phyloP scores from a whole-genome alignment of 441 rosid genomes.

The Kokia cookei region DNA sequence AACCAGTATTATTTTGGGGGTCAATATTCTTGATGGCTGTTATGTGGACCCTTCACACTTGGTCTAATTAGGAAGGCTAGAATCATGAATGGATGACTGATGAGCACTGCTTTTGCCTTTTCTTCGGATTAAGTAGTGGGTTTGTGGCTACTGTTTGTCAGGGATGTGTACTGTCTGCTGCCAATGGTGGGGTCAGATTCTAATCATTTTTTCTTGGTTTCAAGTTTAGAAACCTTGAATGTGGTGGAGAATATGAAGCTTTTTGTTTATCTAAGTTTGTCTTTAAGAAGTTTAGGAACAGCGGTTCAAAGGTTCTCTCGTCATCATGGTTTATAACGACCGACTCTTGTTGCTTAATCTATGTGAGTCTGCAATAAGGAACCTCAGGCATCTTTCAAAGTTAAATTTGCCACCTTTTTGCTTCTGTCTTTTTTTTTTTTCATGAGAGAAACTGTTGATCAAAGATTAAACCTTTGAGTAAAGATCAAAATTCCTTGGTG shows the following conservation, averaged over 20 bases:
- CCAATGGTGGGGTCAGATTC: constrained; percentile 33
- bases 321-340: background rate
- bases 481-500: background rate
- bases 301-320: constrained; percentile 1
- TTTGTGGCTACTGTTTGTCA: constrained; percentile 11
- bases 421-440: background rate
- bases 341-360: background rate
- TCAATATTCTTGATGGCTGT: constrained; percentile 7
- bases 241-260: constrained; percentile 17
- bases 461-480: background rate
- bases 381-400: constrained; percentile 6
- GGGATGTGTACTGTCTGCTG: constrained; percentile 8
- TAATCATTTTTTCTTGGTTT: background rate
- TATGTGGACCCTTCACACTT: constrained; percentile 4
- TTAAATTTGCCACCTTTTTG: background rate
- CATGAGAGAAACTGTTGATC: background rate
- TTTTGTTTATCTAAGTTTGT: constrained; percentile 4
- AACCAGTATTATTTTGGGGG: background rate
- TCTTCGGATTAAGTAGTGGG: background rate
- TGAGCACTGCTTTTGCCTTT: constrained; percentile 13
- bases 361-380: constrained; percentile 7
- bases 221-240: background rate
- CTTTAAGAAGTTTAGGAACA: background rate
- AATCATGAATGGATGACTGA: constrained; percentile 26
- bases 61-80: constrained; percentile 19